Evolutionary conservation across 1,284 basidiomycete genomes (phyloP).

Genomic region (Ceratobasidium sp.): DNA sequence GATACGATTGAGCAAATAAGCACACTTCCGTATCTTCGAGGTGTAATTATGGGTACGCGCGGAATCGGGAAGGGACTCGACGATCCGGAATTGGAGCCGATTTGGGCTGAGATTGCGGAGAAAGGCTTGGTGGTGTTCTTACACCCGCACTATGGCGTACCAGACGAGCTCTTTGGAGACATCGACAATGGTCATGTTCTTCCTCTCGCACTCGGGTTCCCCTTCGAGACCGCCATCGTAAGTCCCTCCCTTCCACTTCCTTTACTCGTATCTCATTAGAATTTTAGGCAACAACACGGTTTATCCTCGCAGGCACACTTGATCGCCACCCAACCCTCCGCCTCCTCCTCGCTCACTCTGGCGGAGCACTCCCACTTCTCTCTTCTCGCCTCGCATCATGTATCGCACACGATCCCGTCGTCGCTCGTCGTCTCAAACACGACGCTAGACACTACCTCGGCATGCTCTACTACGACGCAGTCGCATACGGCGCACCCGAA

Average conservation of each 20-base stretch:
- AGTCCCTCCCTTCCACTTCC: constrained; percentile 53
- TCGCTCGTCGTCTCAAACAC: constrained; percentile 78
- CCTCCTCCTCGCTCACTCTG: constrained; percentile 88
- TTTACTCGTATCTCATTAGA: not conserved
- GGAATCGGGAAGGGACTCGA: constrained; percentile 87
- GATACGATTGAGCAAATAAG: constrained; percentile 74
- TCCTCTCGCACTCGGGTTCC: constrained; percentile 87
- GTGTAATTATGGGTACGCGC: constrained; percentile 84
- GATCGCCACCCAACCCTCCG: constrained; percentile 81
- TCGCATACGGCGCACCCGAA: constrained; percentile 69
- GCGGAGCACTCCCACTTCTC: constrained; percentile 82
- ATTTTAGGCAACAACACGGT: constrained; percentile 79
- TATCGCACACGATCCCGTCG: constrained; percentile 84
- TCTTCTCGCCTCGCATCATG: constrained; percentile 87
- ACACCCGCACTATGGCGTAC: constrained; percentile 86
- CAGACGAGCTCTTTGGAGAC: constrained; percentile 74
- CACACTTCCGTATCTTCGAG: constrained; percentile 75
- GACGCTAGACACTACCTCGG: constrained; percentile 88
- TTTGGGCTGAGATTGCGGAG: constrained; percentile 80
- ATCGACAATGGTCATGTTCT: constrained; percentile 87
- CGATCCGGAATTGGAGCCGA: constrained; percentile 78
- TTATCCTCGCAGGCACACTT: constrained; percentile 84
- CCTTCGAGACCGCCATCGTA: constrained; percentile 88
- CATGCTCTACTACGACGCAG: constrained; percentile 83
- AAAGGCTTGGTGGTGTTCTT: constrained; percentile 80